Conservation (phyloP, 2,329 filamentous ascomycete species). For the Ceratocystis colombiana region DNA sequence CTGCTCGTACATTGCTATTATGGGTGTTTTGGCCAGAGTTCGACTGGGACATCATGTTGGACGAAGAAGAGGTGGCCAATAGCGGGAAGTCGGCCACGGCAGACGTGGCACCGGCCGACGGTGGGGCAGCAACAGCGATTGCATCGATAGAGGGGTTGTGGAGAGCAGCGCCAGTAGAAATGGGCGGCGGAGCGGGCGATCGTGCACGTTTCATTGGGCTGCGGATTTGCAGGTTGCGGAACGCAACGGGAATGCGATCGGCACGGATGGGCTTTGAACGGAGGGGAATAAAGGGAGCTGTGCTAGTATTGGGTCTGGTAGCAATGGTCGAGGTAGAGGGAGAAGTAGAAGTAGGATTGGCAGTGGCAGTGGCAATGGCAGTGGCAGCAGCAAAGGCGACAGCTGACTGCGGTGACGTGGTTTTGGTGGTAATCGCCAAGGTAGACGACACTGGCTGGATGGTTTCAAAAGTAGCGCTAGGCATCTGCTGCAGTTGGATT, state of each 20-base stretch:
- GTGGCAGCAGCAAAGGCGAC: constrained; percentile 4
- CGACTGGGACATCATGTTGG: neutral
- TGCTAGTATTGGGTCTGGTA: constrained; percentile 1
- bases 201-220: constrained; percentile 41
- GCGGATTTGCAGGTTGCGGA: constrained; percentile 39
- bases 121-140: constrained; percentile 26
- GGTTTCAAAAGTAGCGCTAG: constrained; percentile 16
- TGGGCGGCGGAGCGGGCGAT: constrained; percentile 34
- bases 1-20: neutral
- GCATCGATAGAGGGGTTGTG: constrained; percentile 25
- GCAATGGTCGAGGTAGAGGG: neutral
- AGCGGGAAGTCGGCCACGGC: constrained; percentile 5
- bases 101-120: constrained; percentile 19
- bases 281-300: constrained; percentile 18
- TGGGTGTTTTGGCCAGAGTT: neutral
- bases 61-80: constrained; percentile 1
- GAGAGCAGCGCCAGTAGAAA: constrained; percentile 28
- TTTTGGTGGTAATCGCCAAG: constrained; percentile 8
- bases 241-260: constrained; percentile 32
- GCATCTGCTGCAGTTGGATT: constrained; percentile 10
- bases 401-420: constrained; percentile 9
- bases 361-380: neutral
- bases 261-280: constrained; percentile 23
- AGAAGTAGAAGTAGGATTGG: neutral
- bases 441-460: neutral